These are phyloP conservation scores for Scutellaria minor DNA, from an alignment of 257 asterid species.

Conservation along the genomic window DNA sequence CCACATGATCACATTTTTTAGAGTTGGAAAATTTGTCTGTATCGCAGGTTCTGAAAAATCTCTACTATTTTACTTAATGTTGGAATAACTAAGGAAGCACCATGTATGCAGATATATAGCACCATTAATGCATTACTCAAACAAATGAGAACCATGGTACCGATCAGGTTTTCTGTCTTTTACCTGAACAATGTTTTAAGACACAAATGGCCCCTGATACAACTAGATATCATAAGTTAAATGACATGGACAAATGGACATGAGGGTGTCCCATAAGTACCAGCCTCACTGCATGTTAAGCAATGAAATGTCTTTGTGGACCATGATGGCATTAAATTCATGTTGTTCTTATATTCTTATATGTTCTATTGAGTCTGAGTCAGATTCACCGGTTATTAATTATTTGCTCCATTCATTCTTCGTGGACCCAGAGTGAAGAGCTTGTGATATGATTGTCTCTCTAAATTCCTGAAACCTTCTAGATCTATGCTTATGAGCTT, in stretches of 20 bases:
- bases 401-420: background rate
- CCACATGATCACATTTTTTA: constrained; percentile 20
- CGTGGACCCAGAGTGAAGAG: background rate
- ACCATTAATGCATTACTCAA: background rate
- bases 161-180: background rate
- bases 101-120: background rate
- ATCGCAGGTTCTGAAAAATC: background rate
- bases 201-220: background rate
- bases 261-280: background rate
- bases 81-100: background rate
- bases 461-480: constrained; percentile 4
- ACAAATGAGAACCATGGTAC: background rate
- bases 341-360: background rate
- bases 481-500: constrained; percentile 15
- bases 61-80: background rate
- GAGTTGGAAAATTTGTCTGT: background rate
- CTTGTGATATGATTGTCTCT: background rate
- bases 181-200: constrained; percentile 2
- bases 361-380: background rate
- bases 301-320: background rate
- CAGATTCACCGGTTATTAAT: background rate
- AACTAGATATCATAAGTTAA: background rate
- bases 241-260: constrained; percentile 22
- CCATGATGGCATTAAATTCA: background rate
- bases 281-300: background rate